These are phyloP conservation scores for Clonostachys sp. DNA, from an alignment of 2,329 filamentous ascomycete species.

Conservation along the genomic window DNA sequence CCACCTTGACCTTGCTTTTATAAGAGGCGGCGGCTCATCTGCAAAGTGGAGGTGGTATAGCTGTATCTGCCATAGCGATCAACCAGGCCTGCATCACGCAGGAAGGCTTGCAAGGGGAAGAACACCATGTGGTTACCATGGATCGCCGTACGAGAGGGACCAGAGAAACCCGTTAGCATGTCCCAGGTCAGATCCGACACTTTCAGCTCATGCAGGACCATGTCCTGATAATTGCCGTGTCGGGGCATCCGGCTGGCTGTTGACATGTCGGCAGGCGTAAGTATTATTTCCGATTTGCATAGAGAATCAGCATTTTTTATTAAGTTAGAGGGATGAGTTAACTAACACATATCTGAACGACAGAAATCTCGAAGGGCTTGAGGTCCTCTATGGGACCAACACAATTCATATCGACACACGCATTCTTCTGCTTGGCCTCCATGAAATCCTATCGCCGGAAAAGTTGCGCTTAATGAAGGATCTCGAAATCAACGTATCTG, in stretches of 20 bases:
- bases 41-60: constrained; percentile 3
- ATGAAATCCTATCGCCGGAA: no score
- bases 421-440: no score
- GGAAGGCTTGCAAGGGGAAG: neutral
- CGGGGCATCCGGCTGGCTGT: constrained; percentile 5
- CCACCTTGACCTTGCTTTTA: neutral
- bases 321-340: no score
- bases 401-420: constrained; percentile 2
- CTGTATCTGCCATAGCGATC: constrained; percentile 2
- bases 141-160: neutral
- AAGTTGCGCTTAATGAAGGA: no score
- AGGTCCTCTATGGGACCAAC: constrained; percentile 7
- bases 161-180: neutral
- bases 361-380: constrained; percentile 7
- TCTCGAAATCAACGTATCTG: no score
- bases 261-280: constrained; percentile 4
- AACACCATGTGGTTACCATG: no score
- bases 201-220: neutral
- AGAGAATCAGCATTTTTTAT: neutral
- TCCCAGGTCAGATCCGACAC: neutral
- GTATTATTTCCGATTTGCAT: neutral
- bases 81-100: neutral
- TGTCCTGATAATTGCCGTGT: constrained; percentile 2
- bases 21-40: no score
- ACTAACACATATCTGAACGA: neutral